A percentile compares a stretch with the other conserved stretches of the same genome.
Conservation (phyloP, 2,329 filamentous ascomycete genomes). For the Paradendryphiella salina region DNA sequence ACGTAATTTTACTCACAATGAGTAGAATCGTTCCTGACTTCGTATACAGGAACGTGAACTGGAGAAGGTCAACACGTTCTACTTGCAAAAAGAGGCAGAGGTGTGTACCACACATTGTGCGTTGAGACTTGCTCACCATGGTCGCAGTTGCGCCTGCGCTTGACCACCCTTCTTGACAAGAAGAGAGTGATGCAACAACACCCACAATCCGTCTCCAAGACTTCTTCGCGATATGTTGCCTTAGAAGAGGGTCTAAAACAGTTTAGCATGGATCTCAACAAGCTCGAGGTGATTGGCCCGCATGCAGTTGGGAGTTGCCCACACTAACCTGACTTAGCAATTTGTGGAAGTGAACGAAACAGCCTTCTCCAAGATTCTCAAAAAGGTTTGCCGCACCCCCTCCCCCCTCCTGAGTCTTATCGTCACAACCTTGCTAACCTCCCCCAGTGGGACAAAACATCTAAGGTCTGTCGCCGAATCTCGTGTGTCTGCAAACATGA, state of each 20-base stretch:
- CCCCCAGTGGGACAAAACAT: slow-evolving; percentile 91
- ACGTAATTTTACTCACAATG: slow-evolving; percentile 42
- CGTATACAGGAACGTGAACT: slow-evolving; percentile 81
- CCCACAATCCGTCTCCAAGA: slow-evolving; percentile 73
- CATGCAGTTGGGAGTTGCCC: slow-evolving; percentile 7
- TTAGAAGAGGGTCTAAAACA: slow-evolving; percentile 96
- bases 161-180: slow-evolving; percentile 92
- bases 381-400: slow-evolving; percentile 66
- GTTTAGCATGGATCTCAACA: slow-evolving; percentile 95
- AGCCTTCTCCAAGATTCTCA: slow-evolving; percentile 96
- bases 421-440: slow-evolving; percentile 42
- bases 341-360: slow-evolving; percentile 98
- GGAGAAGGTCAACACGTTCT: slow-evolving; percentile 98
- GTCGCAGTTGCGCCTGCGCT: slow-evolving; percentile 82
- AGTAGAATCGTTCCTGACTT: slow-evolving; percentile 10
- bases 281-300: slow-evolving; percentile 66
- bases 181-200: slow-evolving; percentile 88
- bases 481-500: slow-evolving; percentile 16
- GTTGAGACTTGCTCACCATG: slow-evolving; percentile 19
- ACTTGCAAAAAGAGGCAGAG: slow-evolving; percentile 97
- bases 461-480: slow-evolving; percentile 64
- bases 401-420: neutral
- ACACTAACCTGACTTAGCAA: slow-evolving; percentile 61
- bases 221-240: slow-evolving; percentile 90
- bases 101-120: slow-evolving; percentile 55